These are phyloP conservation scores for Aquilaria malaccensis DNA, from an alignment of 345 rosid genomes.

Conservation along the genomic window DNA sequence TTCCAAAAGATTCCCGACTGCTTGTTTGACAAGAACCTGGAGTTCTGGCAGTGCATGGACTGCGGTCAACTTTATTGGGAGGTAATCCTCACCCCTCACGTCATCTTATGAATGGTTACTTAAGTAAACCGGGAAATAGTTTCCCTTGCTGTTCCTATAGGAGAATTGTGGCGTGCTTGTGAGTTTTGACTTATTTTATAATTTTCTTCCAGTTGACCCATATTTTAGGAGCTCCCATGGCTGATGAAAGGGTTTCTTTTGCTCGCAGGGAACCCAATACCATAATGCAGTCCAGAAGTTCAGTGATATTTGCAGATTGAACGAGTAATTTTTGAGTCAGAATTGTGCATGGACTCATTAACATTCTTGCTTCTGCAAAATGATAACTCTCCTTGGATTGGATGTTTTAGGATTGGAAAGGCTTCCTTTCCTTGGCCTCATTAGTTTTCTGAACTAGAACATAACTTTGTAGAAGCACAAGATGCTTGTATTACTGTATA, in stretches of 20 bases:
- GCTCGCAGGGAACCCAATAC: slow-evolving; percentile 79
- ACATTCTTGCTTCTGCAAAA: no score
- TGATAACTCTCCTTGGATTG: no score
- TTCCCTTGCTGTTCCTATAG: neutral
- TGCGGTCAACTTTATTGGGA: slow-evolving; percentile 97
- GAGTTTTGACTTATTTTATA: neutral
- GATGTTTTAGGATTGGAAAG: no score
- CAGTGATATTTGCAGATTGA: slow-evolving; percentile 73
- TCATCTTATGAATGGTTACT: no score
- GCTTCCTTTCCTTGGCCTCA: no score
- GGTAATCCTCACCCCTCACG: slow-evolving; percentile 29
- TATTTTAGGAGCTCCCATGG: neutral
- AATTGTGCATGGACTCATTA: neutral
- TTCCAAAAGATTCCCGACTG: slow-evolving; percentile 87
- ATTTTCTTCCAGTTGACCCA: neutral
- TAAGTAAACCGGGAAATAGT: no score
- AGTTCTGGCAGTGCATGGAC: slow-evolving; percentile 97
- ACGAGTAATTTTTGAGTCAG: slow-evolving; percentile 24
- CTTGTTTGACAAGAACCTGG: slow-evolving; percentile 71
- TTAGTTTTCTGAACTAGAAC: no score
- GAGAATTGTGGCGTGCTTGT: neutral
- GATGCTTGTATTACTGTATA: no score
- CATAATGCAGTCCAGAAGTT: slow-evolving; percentile 89
- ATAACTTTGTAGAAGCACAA: no score
- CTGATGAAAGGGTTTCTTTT: neutral